Evolutionary conservation across 257 asterid genomes (phyloP), one percentile per base, ranked within the genome.

Genomic region (Forsythia suspensa): DNA sequence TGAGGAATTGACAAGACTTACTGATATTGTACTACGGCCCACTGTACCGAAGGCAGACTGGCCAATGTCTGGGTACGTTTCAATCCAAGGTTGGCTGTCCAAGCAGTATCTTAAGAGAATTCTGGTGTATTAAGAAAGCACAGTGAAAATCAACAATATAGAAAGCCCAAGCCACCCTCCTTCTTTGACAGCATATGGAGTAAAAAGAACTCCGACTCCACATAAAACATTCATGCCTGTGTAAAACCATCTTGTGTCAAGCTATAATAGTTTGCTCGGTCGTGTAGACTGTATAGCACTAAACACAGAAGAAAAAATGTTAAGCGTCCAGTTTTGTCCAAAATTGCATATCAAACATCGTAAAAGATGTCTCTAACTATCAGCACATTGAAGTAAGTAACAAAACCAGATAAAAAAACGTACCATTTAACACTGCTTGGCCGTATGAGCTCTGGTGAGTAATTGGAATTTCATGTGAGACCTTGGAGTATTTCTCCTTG

Each of bases 131-230:
- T 79, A 93, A 55, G 99, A 94, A 78, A 96, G 96, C 44, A 88
- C 2, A 65, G 95, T 96, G 65, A 84, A 96, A 48, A 92, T 79
- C 16, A 96, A 74, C 72, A 96, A 66, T 80, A 96, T 48, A 21
- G 97, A 91, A 77, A 96, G 90, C 84, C 99, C 98, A 12, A 79
- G 67, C 99, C 99, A 96, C 40, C 99, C 99, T 40, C 98, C 97
- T 90, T 96, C 89, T 84, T 86, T 89, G 70, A 92, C 96, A 42
- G 98, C 99, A 75, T 94, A 94, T 61, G 99, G 97, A 73, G 98
- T 96, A 9, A 98, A 92, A 80, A 96, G 97, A 72, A 96, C 90
- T 79, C 99, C 99, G 42, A 96, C 99, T 72, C 99, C 98, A 85
- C 98, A 92, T 5, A 96, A 81, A 63, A 94, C 98, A 82, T 96